These are phyloP conservation scores for Phytophthora cactorum DNA, from an alignment of 352 stramenopile species.

Conservation along the genomic window DNA sequence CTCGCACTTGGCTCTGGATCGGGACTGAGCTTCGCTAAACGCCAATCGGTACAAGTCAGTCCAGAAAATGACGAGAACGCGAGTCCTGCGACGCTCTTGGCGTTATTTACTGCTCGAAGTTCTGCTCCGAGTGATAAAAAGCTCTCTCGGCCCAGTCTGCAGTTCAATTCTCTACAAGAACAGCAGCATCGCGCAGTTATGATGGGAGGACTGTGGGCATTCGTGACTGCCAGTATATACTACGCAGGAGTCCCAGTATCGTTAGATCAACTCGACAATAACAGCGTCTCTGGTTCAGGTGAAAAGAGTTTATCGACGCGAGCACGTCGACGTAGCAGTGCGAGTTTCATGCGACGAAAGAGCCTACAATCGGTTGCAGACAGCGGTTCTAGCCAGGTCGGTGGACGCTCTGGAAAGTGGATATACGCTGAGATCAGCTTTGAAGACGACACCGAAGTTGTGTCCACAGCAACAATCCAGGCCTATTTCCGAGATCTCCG, in stretches of 20 bases:
- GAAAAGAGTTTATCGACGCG: background rate
- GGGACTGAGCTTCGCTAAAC: conserved; percentile 16
- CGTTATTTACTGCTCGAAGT: conserved; percentile 30
- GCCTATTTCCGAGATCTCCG: conserved; percentile 42
- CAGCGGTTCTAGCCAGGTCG: conserved; percentile 8
- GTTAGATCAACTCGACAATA: background rate
- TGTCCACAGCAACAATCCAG: conserved; percentile 29
- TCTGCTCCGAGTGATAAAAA: background rate
- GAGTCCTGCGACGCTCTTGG: conserved; percentile 13
- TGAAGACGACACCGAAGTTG: conserved; percentile 26
- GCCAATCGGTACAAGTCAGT: conserved; percentile 8
- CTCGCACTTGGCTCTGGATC: conserved; percentile 14
- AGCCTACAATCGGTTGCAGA: conserved; percentile 8
- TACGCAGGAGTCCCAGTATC: conserved; percentile 19
- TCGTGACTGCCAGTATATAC: conserved; percentile 27
- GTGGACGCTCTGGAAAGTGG: conserved; percentile 31
- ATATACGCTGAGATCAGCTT: conserved; percentile 62
- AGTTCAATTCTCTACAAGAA: conserved; percentile 14
- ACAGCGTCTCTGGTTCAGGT: background rate
- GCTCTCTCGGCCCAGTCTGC: conserved; percentile 12
- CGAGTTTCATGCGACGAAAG: conserved; percentile 10
- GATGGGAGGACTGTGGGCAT: conserved; percentile 30
- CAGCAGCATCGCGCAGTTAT: conserved; percentile 15
- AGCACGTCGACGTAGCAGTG: background rate
- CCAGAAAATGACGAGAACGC: conserved; percentile 8